Base-by-base conservation (phyloP, 768 basidiomycete species). In the Phlebiopsis gigantea region DNA sequence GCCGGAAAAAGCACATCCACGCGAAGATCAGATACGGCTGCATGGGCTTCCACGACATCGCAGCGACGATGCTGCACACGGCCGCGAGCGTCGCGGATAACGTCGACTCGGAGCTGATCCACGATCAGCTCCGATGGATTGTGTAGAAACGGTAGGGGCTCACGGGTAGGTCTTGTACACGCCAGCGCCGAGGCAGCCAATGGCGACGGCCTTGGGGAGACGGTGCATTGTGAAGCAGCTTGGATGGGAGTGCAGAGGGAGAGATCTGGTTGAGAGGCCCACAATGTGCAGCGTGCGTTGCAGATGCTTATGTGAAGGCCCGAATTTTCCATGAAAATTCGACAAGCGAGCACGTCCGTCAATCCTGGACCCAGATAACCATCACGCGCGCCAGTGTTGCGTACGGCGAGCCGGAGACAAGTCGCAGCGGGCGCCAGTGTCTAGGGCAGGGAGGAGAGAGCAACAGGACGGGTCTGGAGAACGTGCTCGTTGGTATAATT, bases 161-260 rank as follows among this genome's bases (percentile, higher is more conserved):
- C 25, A 59, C 58, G 57, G 57, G 26, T 39, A 55, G 9, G 58
- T 42, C 53, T 55, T 59, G 54, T 56, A 59, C 26, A 55, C 54
- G 17, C 53, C 58, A 14, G 58, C 58, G 29, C 58, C 58, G 39
- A 59, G 46, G 54, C 58, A 59, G 34, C 58, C 54, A 5, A 59
- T 22, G 2, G 58, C 58, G 17, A 53, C 47, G 6, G 34, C 58
- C 42, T 56, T 55, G 54, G 39, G 49, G 9, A 30, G 47, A 17
- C 31, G 31, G 31, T 34, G 7, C 31, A 34, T 34, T n/a, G n/a
- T n/a, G 31, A 34, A 14, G 31, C 31, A n/a, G n/a, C n/a, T n/a
- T n/a, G n/a, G n/a, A n/a, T n/a, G n/a, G n/a, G n/a, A n/a, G n/a
- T n/a, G n/a, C n/a, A n/a, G n/a, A n/a, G n/a, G n/a, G n/a, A n/a